Percentiles rank a stretch among this genome's conserved stretches.
These are phyloP conservation scores for Coelastrella sp. DNA, from an alignment of 139 green algal genomes.

Conservation along the genomic window DNA sequence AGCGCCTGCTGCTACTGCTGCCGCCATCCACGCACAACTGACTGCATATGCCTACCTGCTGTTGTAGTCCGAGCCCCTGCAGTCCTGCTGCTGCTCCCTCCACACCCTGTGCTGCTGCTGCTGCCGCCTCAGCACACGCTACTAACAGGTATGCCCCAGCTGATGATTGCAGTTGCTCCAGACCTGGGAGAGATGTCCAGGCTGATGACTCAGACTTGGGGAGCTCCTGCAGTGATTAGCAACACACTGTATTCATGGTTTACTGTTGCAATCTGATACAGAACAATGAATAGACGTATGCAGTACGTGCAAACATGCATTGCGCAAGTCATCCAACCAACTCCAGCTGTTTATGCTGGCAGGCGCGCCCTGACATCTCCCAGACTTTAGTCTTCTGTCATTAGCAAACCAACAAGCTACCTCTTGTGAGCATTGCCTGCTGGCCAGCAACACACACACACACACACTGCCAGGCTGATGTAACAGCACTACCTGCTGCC, in stretches of 20 bases:
- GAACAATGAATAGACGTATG: not conserved
- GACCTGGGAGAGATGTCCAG: not conserved
- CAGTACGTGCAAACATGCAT: too few relatives aligned
- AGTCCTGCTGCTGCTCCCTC: conserved; percentile 10
- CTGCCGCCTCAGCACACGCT: conserved; percentile 36
- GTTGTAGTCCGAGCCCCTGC: conserved; percentile 9
- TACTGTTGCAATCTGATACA: not conserved
- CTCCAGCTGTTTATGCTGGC: too few relatives aligned
- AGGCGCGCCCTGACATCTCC: too few relatives aligned
- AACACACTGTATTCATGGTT: not conserved
- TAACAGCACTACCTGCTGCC: too few relatives aligned
- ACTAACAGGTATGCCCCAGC: conserved; percentile 35
- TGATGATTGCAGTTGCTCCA: not conserved
- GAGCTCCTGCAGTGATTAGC: conserved; percentile 28
- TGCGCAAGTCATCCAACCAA: too few relatives aligned
- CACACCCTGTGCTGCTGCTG: conserved; percentile 8
- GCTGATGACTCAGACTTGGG: conserved; percentile 35
- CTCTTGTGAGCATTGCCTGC: too few relatives aligned
- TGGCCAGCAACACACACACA: too few relatives aligned
- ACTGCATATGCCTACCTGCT: not conserved
- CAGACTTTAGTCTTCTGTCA: too few relatives aligned
- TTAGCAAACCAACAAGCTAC: too few relatives aligned
- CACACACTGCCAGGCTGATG: too few relatives aligned
- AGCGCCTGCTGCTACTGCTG: too few relatives aligned
- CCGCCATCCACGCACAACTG: too few relatives aligned